These are phyloP conservation scores for Debaryomyces udenii DNA, from an alignment of 1,139 yeast genomes.

Conservation along the genomic window DNA sequence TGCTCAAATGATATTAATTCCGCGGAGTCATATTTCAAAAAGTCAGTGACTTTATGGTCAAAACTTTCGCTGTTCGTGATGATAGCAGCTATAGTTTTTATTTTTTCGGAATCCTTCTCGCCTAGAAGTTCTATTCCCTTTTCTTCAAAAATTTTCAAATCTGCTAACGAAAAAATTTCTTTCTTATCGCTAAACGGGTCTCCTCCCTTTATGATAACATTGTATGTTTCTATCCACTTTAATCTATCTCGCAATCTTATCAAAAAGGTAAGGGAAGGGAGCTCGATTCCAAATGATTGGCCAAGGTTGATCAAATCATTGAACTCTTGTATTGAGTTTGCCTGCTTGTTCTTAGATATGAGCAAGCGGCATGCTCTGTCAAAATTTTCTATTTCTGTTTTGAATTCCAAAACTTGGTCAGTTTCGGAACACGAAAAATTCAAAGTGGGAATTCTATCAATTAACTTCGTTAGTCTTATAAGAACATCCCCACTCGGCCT, in stretches of 20 bases:
- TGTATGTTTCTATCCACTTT: conserved; percentile 50
- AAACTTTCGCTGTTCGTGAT: conserved; percentile 33
- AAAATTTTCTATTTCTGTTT: conserved; percentile 56
- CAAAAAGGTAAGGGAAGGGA: conserved; percentile 54
- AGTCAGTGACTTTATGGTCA: conserved; percentile 29
- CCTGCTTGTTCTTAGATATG: conserved; percentile 27
- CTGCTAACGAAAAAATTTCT: conserved; percentile 39
- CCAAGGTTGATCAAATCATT: conserved; percentile 56
- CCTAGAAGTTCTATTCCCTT: conserved; percentile 45
- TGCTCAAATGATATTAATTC: conserved; percentile 27
- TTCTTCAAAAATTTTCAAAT: conserved; percentile 38
- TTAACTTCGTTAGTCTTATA: conserved; percentile 32
- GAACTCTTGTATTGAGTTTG: conserved; percentile 39
- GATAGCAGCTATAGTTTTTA: conserved; percentile 29
- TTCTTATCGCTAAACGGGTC: conserved; percentile 45
- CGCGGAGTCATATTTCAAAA: conserved; percentile 28
- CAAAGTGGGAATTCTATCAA: conserved; percentile 51
- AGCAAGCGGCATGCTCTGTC: conserved; percentile 51
- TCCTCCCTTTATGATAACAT: conserved; percentile 40
- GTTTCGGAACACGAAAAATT: conserved; percentile 61
- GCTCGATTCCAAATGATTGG: conserved; percentile 57
- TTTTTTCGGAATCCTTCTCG: conserved; percentile 26
- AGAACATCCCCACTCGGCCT: conserved; percentile 22
- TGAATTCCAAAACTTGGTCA: conserved; percentile 59
- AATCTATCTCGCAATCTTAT: conserved; percentile 51